Conservation (phyloP, 75 land plant genomes). For the Ceratopteris richardii region DNA sequence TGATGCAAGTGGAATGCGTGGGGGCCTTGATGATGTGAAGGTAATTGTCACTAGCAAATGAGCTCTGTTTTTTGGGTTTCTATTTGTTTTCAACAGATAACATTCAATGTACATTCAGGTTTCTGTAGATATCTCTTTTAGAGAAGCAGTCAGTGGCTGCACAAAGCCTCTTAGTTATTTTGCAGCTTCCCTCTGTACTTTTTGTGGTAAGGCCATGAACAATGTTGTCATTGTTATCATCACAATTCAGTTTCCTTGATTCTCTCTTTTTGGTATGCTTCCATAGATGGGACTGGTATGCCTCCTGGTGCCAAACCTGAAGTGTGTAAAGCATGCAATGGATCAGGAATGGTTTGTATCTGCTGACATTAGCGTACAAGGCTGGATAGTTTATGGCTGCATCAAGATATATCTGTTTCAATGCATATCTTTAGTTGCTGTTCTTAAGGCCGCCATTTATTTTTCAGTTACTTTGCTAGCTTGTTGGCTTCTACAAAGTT, state of each 20-base stretch:
- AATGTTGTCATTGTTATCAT: too few species aligned
- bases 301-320: slow-evolving; percentile 28
- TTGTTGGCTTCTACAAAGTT: too few species aligned
- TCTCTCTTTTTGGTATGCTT: too few species aligned
- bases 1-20: neutral
- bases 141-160: slow-evolving; percentile 35
- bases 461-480: neutral
- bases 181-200: slow-evolving; percentile 16
- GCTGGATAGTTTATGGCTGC: too few species aligned
- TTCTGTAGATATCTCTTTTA: slow-evolving; percentile 19
- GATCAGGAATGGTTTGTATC: slow-evolving; percentile 26
- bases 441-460: slow-evolving; percentile 1
- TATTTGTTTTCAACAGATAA: too few species aligned
- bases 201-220: slow-evolving; percentile 19
- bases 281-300: slow-evolving; percentile 26
- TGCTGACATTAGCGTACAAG: too few species aligned
- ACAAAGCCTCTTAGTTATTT: slow-evolving; percentile 16
- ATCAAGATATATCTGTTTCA: too few species aligned
- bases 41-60: neutral
- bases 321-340: slow-evolving; percentile 21
- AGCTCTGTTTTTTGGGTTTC: too few species aligned
- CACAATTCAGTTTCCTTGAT: too few species aligned
- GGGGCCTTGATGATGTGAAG: slow-evolving; percentile 3
- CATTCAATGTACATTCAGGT: slow-evolving; percentile 12
- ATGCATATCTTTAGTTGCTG: neutral